A percentile compares a stretch with the other conserved stretches of the same genome.
Conservation (phyloP, 164 flowering plant genomes). For the Chimonanthus praecox region DNA sequence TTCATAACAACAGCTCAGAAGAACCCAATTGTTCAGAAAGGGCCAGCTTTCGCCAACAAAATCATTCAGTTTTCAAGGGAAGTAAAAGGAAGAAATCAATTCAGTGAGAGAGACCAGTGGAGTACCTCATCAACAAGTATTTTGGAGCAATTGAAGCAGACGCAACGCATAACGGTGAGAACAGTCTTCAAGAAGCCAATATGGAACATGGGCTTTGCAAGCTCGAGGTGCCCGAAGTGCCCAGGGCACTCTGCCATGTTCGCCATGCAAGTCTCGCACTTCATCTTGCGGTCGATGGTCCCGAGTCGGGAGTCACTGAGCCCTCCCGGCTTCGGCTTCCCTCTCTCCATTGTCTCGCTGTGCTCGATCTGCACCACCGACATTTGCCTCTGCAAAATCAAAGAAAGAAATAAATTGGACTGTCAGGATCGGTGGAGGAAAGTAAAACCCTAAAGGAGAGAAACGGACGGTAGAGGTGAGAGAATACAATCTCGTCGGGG, state of each 20-base stretch:
- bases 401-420: background rate
- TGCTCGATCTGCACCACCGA: conserved; percentile 93
- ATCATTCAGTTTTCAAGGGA: no score
- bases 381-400: conserved; percentile 85
- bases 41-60: no score
- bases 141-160: conserved; percentile 97
- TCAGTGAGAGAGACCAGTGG: background rate
- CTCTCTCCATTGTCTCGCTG: conserved; percentile 90
- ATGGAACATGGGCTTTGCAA: conserved; percentile 97
- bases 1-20: no score
- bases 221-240: conserved; percentile 96
- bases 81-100: no score
- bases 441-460: background rate
- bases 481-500: conserved; percentile 72
- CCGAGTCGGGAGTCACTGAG: conserved; percentile 88
- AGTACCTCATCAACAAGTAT: conserved; percentile 86
- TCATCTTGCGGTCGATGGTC: conserved; percentile 88
- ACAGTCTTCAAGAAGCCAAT: conserved; percentile 94
- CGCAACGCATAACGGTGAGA: conserved; percentile 76
- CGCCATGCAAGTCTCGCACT: conserved; percentile 96
- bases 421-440: background rate
- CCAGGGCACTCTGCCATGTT: conserved; percentile 99
- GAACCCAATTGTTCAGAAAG: no score
- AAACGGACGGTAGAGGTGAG: background rate
- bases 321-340: conserved; percentile 87